Percentiles rank a stretch among this genome's conserved stretches.
Evolutionary conservation across 176 grass and related monocot genomes (phyloP).

Genomic region (Pontederia crassipes): DNA sequence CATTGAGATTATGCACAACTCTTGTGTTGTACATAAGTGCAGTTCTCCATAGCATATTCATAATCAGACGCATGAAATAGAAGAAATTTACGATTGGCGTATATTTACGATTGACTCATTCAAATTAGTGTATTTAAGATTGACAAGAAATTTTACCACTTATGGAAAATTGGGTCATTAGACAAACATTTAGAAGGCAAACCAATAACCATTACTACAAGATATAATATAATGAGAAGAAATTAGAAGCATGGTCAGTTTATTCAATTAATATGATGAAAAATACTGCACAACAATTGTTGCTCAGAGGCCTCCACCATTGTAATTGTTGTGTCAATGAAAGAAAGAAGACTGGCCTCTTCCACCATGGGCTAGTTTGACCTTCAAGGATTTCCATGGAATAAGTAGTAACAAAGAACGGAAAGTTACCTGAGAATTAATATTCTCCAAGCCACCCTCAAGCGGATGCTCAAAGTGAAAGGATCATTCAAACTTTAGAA

Average conservation of each 20-base stretch:
- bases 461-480: background rate
- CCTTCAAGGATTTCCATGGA: slow-evolving; percentile 18
- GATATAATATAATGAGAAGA: slow-evolving; percentile 1
- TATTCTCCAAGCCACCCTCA: background rate
- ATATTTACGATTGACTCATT: slow-evolving; percentile 30
- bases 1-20: too few relatives aligned
- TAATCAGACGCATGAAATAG: slow-evolving; percentile 8
- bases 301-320: slow-evolving; percentile 16
- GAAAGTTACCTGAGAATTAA: background rate
- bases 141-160: too few relatives aligned
- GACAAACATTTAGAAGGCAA: slow-evolving; percentile 84
- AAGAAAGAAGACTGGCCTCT: slow-evolving; percentile 51
- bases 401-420: background rate
- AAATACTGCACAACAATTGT: background rate
- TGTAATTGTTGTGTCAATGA: slow-evolving; percentile 36
- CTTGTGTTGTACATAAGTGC: too few relatives aligned
- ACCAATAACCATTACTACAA: slow-evolving; percentile 64
- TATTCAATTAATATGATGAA: background rate
- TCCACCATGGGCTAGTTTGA: slow-evolving; percentile 87
- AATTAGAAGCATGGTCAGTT: background rate
- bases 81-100: slow-evolving; percentile 29
- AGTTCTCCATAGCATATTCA: background rate
- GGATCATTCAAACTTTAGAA: background rate
- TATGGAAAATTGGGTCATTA: background rate
- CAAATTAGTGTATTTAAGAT: background rate